A percentile compares a stretch with the other conserved stretches of the same genome.
These are phyloP conservation scores for Pleurostoma richardsiae DNA, from an alignment of 2,329 filamentous ascomycete species.

Conservation along the genomic window DNA sequence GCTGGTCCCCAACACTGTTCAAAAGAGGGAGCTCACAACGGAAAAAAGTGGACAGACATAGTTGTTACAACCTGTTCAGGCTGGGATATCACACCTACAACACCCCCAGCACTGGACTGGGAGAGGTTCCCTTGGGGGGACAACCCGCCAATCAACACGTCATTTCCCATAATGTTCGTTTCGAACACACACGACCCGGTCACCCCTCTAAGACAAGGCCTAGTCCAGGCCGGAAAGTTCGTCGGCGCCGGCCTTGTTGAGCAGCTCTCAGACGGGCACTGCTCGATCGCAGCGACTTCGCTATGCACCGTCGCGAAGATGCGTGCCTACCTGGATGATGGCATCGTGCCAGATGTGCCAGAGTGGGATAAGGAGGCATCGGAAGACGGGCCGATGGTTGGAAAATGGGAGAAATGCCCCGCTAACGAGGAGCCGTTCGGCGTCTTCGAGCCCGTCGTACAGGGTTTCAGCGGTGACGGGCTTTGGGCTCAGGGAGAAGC, in stretches of 20 bases:
- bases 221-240: constrained; percentile 32
- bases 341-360: constrained; percentile 23
- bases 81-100: neutral
- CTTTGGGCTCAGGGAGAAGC: too few species aligned
- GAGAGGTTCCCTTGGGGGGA: neutral
- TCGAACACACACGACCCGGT: constrained; percentile 11
- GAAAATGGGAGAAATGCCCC: neutral
- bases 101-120: neutral
- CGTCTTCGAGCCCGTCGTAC: too few species aligned
- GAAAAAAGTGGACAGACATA: neutral
- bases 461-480: too few species aligned
- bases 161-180: constrained; percentile 10
- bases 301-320: constrained; percentile 27
- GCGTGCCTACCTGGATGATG: constrained; percentile 26
- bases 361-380: neutral
- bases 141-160: constrained; percentile 2
- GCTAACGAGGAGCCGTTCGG: neutral
- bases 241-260: constrained; percentile 28
- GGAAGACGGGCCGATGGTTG: neutral
- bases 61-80: neutral
- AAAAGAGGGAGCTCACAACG: too few species aligned
- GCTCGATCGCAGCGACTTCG: constrained; percentile 25
- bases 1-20: too few species aligned
- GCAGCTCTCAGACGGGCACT: constrained; percentile 28
- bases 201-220: constrained; percentile 21